phyloP scores from a whole-genome alignment of 352 stramenopile genomes.

The Elongisporangium prolatum region DNA sequence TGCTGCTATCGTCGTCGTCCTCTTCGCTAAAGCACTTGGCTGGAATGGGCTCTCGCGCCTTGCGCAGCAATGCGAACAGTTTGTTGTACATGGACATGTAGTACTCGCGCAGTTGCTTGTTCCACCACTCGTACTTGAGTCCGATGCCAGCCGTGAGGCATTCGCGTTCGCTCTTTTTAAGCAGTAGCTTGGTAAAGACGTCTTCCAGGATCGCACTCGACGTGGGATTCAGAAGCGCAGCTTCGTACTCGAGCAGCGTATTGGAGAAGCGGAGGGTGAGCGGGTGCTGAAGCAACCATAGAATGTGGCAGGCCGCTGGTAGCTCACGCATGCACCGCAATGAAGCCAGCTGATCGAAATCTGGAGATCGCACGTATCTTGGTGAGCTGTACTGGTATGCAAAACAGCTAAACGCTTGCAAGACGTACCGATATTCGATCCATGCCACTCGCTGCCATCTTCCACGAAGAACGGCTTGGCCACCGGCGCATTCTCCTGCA shows the following conservation, averaged over 20 bases:
- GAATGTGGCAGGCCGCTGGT: conserved; percentile 71
- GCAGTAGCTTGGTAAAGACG: conserved; percentile 81
- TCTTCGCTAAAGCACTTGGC: conserved; percentile 43
- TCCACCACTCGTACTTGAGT: conserved; percentile 88
- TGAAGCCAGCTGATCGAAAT: conserved; percentile 66
- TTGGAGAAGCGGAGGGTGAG: conserved; percentile 73
- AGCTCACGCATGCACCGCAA: conserved; percentile 72
- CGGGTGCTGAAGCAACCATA: conserved; percentile 80
- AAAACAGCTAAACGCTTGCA: not conserved
- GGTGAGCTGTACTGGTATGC: not conserved
- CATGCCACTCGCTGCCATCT: conserved; percentile 60
- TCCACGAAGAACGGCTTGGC: conserved; percentile 65
- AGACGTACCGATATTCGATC: conserved; percentile 39
- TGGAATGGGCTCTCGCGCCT: conserved; percentile 61
- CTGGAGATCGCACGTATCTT: conserved; percentile 4
- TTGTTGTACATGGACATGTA: conserved; percentile 82
- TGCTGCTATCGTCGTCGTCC: conserved; percentile 28
- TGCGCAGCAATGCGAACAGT: conserved; percentile 72
- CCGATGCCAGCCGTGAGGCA: conserved; percentile 70
- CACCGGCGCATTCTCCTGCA: conserved; percentile 53
- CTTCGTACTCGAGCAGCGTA: conserved; percentile 82
- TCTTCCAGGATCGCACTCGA: conserved; percentile 73
- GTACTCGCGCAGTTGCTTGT: conserved; percentile 80
- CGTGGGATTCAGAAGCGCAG: conserved; percentile 64
- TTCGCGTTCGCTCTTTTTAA: conserved; percentile 79